Evolutionary conservation across 345 rosid genomes (phyloP), one percentile per base, ranked within the genome.

Genomic region (Eucalyptus dawsonii): DNA sequence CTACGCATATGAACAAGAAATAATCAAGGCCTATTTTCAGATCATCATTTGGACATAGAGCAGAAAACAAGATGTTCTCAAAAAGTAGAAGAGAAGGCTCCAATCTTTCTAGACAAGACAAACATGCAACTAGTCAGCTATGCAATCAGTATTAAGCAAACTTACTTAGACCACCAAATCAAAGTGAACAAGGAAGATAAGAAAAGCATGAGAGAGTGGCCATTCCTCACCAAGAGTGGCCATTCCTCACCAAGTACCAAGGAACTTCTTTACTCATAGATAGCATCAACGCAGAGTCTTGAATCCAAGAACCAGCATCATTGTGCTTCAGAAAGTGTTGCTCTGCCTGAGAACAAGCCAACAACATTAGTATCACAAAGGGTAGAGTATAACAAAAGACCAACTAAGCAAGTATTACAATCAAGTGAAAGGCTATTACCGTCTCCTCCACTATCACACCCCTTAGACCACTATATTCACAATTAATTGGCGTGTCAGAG

Each of bases 231-330:
- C n/a, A n/a, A n/a, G n/a, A n/a, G n/a, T n/a, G n/a, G n/a, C n/a
- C n/a, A n/a, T n/a, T 53, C 89, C 97, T 94, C 91, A 97, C 99
- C 95, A 97, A 91, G 91, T 94, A 96, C 99, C 99, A 96, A 51
- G 99, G 99, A 91, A 97, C 99, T 94, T 97, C 99, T 86, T 97
- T 97, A 89, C 98, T 95, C 99, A 96, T 94, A 15, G 99, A 96
- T 49, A 97, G 90, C 95, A 97, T 95, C 90, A 97, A 90, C 8
- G 99, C 99, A 62, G 99, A 97, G 93, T 97, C 99, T 92, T 97
- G 98, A 86, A 97, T 97, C 99, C 99, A 97, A 88, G 99, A 96
- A 88, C 99, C 99, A 7, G 98, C 94, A 93, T 97, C 99, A 93
- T 95, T 97, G 92, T 96, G 99, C 87, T 97, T 97, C 72, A 97